These are phyloP conservation scores for Diplodia sapinea DNA, from an alignment of 2,329 filamentous ascomycete species.

Conservation along the genomic window DNA sequence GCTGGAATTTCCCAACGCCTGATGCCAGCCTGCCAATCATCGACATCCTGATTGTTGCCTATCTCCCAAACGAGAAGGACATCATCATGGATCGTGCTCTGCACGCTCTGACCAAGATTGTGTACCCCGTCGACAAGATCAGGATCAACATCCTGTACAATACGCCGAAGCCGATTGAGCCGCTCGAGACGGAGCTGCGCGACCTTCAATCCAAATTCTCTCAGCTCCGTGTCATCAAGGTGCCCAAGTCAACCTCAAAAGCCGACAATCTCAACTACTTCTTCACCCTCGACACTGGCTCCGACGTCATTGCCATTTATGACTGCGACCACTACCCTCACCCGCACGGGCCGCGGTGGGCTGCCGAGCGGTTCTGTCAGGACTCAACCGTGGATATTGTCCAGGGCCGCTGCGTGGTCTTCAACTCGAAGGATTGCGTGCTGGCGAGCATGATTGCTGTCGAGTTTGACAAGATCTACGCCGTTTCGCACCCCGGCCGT, in stretches of 20 bases:
- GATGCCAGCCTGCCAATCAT: constrained; percentile 51
- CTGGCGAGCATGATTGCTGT: constrained; percentile 56
- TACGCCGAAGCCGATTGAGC: constrained; percentile 55
- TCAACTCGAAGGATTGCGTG: constrained; percentile 54
- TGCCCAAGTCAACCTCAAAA: constrained; percentile 56
- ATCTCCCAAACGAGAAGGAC: constrained; percentile 58
- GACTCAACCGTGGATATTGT: constrained; percentile 55
- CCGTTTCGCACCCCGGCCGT: constrained; percentile 57
- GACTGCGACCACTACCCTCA: constrained; percentile 60
- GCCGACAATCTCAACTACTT: constrained; percentile 59
- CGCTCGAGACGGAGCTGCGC: constrained; percentile 52
- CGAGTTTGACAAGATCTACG: constrained; percentile 60
- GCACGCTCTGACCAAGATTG: constrained; percentile 55
- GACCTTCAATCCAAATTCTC: constrained; percentile 47
- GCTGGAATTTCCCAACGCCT: constrained; percentile 51
- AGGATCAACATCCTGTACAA: constrained; percentile 58
- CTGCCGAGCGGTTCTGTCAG: constrained; percentile 54
- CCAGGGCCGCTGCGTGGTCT: constrained; percentile 57
- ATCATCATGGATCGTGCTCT: constrained; percentile 57
- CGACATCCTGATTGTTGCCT: constrained; percentile 57
- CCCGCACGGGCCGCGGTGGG: constrained; percentile 56
- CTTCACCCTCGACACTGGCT: constrained; percentile 51
- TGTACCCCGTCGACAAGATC: constrained; percentile 55
- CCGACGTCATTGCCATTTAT: constrained; percentile 56
- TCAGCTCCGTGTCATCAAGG: constrained; percentile 55